These are phyloP conservation scores for Yarrowia sp. DNA, from an alignment of 805 yeast species.

Conservation along the genomic window DNA sequence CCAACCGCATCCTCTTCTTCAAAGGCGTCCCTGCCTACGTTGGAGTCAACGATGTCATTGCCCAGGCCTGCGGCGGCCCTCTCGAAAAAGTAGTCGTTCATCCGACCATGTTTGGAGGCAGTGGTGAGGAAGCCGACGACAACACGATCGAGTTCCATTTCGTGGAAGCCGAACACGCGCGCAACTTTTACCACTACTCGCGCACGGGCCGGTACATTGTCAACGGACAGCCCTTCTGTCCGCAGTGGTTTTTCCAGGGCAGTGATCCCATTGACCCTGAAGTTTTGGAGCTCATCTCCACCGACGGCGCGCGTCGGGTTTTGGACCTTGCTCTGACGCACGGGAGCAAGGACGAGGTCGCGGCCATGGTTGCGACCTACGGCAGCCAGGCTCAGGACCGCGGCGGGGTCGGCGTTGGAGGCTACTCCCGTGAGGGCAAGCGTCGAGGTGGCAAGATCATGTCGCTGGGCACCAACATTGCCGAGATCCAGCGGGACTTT, in stretches of 20 bases:
- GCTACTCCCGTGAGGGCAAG: conserved; percentile 7
- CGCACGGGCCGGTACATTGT: conserved; percentile 21
- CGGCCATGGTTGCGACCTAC: conserved; percentile 8
- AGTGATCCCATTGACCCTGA: conserved; percentile 8
- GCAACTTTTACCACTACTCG: conserved; percentile 22
- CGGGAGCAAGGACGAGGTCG: conserved; percentile 6
- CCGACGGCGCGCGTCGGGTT: conserved; percentile 11
- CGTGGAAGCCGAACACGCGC: conserved; percentile 25
- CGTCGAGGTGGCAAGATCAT: conserved; percentile 15
- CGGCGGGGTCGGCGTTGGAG: neutral
- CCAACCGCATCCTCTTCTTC: conserved; percentile 22
- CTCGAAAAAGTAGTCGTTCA: conserved; percentile 12
- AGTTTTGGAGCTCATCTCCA: neutral
- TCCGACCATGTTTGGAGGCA: conserved; percentile 23
- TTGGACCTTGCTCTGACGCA: neutral
- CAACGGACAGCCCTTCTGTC: conserved; percentile 22
- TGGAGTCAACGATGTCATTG: neutral
- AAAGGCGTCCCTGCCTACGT: conserved; percentile 12
- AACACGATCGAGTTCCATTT: conserved; percentile 25
- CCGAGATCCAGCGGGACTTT: conserved; percentile 20
- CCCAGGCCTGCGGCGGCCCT: conserved; percentile 25
- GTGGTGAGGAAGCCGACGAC: conserved; percentile 8
- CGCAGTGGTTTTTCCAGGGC: conserved; percentile 24
- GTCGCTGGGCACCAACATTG: conserved; percentile 20
- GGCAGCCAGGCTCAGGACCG: neutral